phyloP scores from a whole-genome alignment of 2,329 filamentous ascomycete genomes.

The Phialemonium atrogriseum region DNA sequence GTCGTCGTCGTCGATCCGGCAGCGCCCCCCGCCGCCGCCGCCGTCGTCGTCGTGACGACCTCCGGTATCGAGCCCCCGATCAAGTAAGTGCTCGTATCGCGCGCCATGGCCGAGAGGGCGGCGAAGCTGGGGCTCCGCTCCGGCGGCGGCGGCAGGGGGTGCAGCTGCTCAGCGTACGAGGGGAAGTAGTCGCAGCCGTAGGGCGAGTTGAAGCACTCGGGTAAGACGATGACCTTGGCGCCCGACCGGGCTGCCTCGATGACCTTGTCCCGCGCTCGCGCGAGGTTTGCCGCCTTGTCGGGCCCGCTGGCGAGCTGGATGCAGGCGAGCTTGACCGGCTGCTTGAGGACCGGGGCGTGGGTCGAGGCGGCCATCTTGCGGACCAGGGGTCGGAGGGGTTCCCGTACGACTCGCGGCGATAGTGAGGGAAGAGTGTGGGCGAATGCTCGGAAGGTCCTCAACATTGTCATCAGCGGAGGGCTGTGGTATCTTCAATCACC shows the following conservation, averaged over 20 bases:
- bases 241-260: constrained; percentile 68
- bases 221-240: constrained; percentile 81
- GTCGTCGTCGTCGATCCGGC: constrained; percentile 22
- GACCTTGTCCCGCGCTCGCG: constrained; percentile 72
- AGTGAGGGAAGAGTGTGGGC: constrained; percentile 2
- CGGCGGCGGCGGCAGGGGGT: constrained; percentile 61
- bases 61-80: constrained; percentile 93
- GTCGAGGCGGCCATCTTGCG: constrained; percentile 24
- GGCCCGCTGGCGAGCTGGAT: constrained; percentile 73
- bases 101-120: constrained; percentile 71
- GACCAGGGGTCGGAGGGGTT: constrained; percentile 12
- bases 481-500: too few relatives aligned
- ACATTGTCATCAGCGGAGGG: too few relatives aligned
- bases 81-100: constrained; percentile 70
- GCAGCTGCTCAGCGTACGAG: constrained; percentile 82
- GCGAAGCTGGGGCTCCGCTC: constrained; percentile 76
- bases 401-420: too few relatives aligned
- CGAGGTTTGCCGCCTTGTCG: constrained; percentile 80
- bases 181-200: constrained; percentile 90
- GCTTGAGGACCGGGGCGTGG: constrained; percentile 50
- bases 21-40: constrained; percentile 14
- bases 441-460: constrained; percentile 11
- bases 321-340: constrained; percentile 71
- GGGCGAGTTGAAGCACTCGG: constrained; percentile 98
- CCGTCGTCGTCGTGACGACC: constrained; percentile 39